Evolutionary conservation across 228 moss, liverwort and hornwort species (phyloP).

Genomic region (Sphagnum fallax): DNA sequence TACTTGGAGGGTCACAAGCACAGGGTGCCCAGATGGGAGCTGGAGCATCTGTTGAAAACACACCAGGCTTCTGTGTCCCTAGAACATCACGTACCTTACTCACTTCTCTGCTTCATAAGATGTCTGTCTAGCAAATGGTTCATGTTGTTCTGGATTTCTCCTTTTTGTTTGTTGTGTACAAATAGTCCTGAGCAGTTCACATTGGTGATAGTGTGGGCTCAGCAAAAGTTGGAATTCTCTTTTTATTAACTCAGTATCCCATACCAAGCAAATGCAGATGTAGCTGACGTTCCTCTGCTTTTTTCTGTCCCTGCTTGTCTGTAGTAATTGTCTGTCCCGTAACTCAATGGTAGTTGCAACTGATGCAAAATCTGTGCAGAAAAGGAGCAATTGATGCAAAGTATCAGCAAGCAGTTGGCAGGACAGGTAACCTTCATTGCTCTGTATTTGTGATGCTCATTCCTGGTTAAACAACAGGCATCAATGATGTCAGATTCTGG

Average conservation of each 20-base stretch:
- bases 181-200: background rate
- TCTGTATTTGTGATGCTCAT: background rate
- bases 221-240: background rate
- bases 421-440: background rate
- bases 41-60: conserved; percentile 1
- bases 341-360: background rate
- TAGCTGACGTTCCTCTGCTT: background rate
- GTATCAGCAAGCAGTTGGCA: conserved; percentile 25
- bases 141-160: background rate
- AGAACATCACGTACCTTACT: conserved; percentile 3
- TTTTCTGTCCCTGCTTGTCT: background rate
- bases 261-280: background rate
- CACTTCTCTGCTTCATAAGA: background rate
- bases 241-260: background rate
- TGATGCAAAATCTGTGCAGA: conserved; percentile 12
- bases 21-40: background rate
- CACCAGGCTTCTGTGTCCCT: conserved; percentile 4
- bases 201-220: background rate
- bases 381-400: conserved; percentile 27
- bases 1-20: background rate
- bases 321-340: background rate
- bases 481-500: background rate
- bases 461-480: background rate
- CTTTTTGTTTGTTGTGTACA: too few species aligned
- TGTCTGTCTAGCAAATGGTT: background rate